These are phyloP conservation scores for Bocquillonia castaneifolia DNA, from an alignment of 441 rosid genomes.

Conservation along the genomic window DNA sequence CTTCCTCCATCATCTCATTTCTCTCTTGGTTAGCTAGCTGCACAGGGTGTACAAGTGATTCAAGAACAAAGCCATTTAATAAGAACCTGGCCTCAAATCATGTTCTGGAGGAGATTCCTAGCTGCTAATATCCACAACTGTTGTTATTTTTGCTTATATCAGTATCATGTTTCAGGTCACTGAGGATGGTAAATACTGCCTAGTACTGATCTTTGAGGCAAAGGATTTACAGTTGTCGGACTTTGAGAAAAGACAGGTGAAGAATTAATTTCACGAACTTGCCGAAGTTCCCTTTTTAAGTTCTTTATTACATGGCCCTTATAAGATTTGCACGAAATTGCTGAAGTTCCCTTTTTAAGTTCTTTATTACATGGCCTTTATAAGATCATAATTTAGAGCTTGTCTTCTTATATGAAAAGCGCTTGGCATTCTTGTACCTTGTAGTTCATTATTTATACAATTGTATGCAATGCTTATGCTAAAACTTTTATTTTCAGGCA, in stretches of 20 bases:
- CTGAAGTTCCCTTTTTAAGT: neutral
- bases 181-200: constrained; percentile 72
- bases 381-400: neutral
- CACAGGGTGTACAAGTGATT: neutral
- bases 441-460: neutral
- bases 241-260: constrained; percentile 81
- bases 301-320: neutral
- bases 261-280: constrained; percentile 2
- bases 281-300: neutral
- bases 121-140: neutral
- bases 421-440: neutral
- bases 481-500: constrained; percentile 41
- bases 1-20: too few relatives aligned
- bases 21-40: too few relatives aligned
- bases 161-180: constrained; percentile 47
- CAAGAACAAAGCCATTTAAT: neutral
- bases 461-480: constrained; percentile 11
- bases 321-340: neutral
- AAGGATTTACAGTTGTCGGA: constrained; percentile 69
- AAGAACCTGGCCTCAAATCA: neutral
- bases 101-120: constrained; percentile 2
- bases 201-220: constrained; percentile 75
- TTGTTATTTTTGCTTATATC: neutral
- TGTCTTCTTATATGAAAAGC: neutral
- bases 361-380: neutral